Conservation (phyloP, 768 basidiomycete species). For the Sarcomyxa edulis region DNA sequence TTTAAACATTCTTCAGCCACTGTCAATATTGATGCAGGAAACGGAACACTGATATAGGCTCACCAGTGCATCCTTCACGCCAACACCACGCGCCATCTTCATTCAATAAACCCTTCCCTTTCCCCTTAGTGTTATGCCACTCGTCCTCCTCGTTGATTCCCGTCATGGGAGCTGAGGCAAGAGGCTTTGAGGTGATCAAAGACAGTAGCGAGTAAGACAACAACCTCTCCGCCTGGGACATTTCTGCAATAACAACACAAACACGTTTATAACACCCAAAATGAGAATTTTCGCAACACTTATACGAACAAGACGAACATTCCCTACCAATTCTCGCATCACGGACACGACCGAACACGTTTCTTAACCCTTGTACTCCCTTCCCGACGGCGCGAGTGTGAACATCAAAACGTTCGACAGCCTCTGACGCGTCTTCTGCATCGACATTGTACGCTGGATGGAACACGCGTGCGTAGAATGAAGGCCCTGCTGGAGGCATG, state of each 20-base stretch:
- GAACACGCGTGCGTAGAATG: slow-evolving; percentile 74
- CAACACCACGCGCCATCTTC: slow-evolving; percentile 83
- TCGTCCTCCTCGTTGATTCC: slow-evolving; percentile 49
- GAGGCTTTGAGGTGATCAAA: slow-evolving; percentile 65
- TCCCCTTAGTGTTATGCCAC: slow-evolving; percentile 29
- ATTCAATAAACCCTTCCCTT: slow-evolving; percentile 57
- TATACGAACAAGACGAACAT: background rate
- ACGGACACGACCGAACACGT: slow-evolving; percentile 54
- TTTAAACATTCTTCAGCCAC: slow-evolving; percentile 58
- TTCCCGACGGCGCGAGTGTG: slow-evolving; percentile 64
- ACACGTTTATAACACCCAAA: no score
- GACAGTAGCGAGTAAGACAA: slow-evolving; percentile 72
- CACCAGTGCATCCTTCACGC: slow-evolving; percentile 72
- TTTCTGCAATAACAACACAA: slow-evolving; percentile 46
- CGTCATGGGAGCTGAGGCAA: slow-evolving; percentile 41
- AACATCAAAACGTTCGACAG: slow-evolving; percentile 54
- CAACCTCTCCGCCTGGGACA: slow-evolving; percentile 71
- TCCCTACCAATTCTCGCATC: slow-evolving; percentile 62
- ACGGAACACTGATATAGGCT: slow-evolving; percentile 4
- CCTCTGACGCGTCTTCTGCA: slow-evolving; percentile 57
- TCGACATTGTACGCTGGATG: slow-evolving; percentile 87
- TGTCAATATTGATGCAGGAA: background rate
- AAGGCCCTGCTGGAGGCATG: slow-evolving; percentile 62
- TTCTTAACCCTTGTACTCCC: slow-evolving; percentile 63
- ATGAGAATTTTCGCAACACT: background rate